Evolutionary conservation across 1,284 basidiomycete species (phyloP).

Genomic region (Cutaneotrichosporon sp.): DNA sequence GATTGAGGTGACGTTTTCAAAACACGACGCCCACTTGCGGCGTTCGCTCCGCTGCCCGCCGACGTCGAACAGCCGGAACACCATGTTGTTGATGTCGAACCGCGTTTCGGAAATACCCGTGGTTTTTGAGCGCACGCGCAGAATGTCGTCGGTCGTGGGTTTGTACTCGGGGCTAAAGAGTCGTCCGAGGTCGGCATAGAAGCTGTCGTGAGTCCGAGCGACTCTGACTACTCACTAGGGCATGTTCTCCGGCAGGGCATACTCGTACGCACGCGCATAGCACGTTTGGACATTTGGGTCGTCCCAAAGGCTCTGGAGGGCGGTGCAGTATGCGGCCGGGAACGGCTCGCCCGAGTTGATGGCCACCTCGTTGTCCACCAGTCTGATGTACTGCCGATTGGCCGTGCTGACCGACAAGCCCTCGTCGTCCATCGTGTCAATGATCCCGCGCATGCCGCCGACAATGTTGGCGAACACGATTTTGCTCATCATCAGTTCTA

Average conservation of each 20-base stretch:
- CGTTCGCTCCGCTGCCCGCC: conserved; percentile 91
- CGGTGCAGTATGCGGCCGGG: conserved; percentile 59
- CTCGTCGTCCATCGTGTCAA: conserved; percentile 87
- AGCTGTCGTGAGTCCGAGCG: conserved; percentile 51
- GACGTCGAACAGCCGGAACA: conserved; percentile 76
- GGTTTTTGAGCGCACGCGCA: conserved; percentile 77
- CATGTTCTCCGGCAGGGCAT: conserved; percentile 74
- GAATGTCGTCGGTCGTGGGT: conserved; percentile 75
- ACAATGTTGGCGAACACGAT: conserved; percentile 88
- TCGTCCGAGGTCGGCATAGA: conserved; percentile 70
- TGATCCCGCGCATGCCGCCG: conserved; percentile 70
- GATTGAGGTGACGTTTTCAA: conserved; percentile 91
- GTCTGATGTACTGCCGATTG: conserved; percentile 54
- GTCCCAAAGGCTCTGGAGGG: conserved; percentile 68
- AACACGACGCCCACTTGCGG: conserved; percentile 75
- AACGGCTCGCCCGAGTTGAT: conserved; percentile 74
- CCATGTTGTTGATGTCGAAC: conserved; percentile 54
- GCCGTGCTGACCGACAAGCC: conserved; percentile 63
- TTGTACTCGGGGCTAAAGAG: conserved; percentile 67
- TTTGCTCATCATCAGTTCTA: conserved; percentile 54
- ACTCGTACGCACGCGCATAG: conserved; percentile 72
- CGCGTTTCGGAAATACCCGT: conserved; percentile 81
- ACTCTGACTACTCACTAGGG: conserved; percentile 52
- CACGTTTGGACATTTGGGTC: conserved; percentile 70
- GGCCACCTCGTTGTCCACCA: conserved; percentile 65